These are phyloP conservation scores for Coemansia aciculifera DNA, from an alignment of 192 early-diverging fungal genomes.

Conservation along the genomic window DNA sequence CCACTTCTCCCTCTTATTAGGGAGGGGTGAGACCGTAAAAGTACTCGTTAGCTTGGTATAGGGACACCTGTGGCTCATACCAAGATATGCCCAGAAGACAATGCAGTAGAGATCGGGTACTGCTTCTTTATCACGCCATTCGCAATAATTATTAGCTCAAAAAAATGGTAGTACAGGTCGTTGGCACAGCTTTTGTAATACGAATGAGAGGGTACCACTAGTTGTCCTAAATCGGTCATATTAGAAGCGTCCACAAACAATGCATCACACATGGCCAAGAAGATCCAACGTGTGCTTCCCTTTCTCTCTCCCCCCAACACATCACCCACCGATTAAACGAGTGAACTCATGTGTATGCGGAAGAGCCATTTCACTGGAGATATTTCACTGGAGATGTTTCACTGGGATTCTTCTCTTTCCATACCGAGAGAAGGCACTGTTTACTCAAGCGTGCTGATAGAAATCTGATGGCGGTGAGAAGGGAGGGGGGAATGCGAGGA, in stretches of 20 bases:
- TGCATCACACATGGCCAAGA: not conserved
- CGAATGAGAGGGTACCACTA: not conserved
- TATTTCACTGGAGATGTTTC: no score
- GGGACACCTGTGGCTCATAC: not conserved
- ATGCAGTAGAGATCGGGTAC: slow-evolving; percentile 7
- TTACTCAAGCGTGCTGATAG: not conserved
- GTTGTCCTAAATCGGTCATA: not conserved
- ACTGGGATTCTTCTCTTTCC: not conserved
- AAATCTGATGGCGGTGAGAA: not conserved
- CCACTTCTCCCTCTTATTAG: not conserved
- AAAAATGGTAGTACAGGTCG: not conserved
- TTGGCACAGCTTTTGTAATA: not conserved
- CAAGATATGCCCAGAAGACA: not conserved
- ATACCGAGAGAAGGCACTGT: not conserved
- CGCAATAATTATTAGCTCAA: not conserved
- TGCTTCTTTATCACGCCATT: slow-evolving; percentile 1
- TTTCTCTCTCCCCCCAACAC: no score
- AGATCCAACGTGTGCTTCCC: not conserved
- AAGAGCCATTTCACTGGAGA: not conserved
- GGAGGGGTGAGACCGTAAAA: not conserved
- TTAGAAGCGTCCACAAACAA: not conserved
- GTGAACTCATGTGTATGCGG: not conserved
- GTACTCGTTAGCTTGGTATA: not conserved
- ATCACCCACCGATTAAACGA: not conserved
- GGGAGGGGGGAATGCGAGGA: not conserved